Conservation (phyloP, 495 filamentous ascomycete species). For the Jackrogersella minutella region DNA sequence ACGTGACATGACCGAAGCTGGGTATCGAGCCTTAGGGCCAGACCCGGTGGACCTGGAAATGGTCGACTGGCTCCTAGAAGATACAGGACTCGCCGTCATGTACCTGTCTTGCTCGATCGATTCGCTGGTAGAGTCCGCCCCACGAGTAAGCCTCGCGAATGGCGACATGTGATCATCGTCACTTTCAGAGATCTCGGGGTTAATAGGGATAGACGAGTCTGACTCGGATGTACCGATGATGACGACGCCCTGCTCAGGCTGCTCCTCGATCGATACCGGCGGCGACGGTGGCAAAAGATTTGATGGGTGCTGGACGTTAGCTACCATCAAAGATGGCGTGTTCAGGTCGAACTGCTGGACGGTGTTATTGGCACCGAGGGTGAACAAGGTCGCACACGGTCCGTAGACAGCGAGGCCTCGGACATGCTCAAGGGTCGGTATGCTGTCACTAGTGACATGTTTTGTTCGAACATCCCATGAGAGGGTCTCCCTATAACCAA, state of each 20-base stretch:
- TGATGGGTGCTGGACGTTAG: conserved; percentile 83
- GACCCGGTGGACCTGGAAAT: conserved; percentile 61
- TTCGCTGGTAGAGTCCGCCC: conserved; percentile 65
- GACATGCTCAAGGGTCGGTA: conserved; percentile 84
- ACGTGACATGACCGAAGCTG: conserved; percentile 57
- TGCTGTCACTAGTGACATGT: conserved; percentile 84
- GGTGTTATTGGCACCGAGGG: conserved; percentile 83
- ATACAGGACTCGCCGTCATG: conserved; percentile 68
- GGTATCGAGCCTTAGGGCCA: conserved; percentile 50
- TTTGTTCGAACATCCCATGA: conserved; percentile 98
- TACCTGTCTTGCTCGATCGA: conserved; percentile 62
- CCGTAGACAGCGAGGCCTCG: conserved; percentile 87
- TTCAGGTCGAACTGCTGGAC: conserved; percentile 96
- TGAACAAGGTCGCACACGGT: conserved; percentile 90
- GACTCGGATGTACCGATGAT: conserved; percentile 52
- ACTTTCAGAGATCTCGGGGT: conserved; percentile 66
- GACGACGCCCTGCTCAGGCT: conserved; percentile 52
- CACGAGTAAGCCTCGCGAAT: conserved; percentile 68
- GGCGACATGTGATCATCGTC: conserved; percentile 74
- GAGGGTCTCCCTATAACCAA: conserved; percentile 75
- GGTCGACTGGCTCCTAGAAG: conserved; percentile 69
- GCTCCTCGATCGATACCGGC: conserved; percentile 77
- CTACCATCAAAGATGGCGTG: conserved; percentile 74
- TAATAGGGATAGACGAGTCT: conserved; percentile 60
- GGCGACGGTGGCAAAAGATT: conserved; percentile 76